phyloP scores from a whole-genome alignment of 2,329 filamentous ascomycete genomes.

The Diaporthe capsici region DNA sequence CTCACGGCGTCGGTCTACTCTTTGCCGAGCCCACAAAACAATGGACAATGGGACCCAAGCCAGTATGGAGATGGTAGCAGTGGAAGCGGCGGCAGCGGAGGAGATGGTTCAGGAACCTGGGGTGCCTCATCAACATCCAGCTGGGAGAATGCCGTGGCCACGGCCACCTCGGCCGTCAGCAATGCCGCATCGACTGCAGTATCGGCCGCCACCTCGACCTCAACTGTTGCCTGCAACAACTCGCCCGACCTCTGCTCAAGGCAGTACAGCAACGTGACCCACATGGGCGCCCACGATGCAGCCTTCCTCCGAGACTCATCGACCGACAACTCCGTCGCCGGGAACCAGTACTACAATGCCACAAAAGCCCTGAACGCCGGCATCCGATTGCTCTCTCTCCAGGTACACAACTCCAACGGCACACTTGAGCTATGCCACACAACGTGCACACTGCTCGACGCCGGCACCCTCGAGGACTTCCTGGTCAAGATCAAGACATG shows the following conservation, averaged over 20 bases:
- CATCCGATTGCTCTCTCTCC: slow-evolving; percentile 78
- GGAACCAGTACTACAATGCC: slow-evolving; percentile 82
- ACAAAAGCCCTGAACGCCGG: slow-evolving; percentile 79
- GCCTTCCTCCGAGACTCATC: slow-evolving; percentile 77
- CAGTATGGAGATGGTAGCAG: slow-evolving; percentile 13
- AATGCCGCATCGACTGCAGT: slow-evolving; percentile 30
- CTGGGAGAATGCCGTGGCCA: slow-evolving; percentile 10
- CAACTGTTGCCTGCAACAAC: slow-evolving; percentile 80
- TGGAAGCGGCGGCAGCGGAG: slow-evolving; percentile 12
- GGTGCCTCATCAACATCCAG: slow-evolving; percentile 23
- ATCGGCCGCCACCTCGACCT: slow-evolving; percentile 44
- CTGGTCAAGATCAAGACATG: slow-evolving; percentile 74
- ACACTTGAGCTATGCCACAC: slow-evolving; percentile 80
- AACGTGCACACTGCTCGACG: slow-evolving; percentile 76
- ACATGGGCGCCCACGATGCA: slow-evolving; percentile 83
- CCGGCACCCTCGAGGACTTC: slow-evolving; percentile 76
- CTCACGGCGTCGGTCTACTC: slow-evolving; percentile 39
- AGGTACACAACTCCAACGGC: slow-evolving; percentile 75
- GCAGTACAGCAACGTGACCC: slow-evolving; percentile 81
- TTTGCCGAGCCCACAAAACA: slow-evolving; percentile 32
- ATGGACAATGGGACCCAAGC: slow-evolving; percentile 24
- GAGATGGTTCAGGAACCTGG: slow-evolving; percentile 11
- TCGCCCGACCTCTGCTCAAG: slow-evolving; percentile 80
- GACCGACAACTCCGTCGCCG: slow-evolving; percentile 73
- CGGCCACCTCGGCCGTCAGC: slow-evolving; percentile 21